A percentile compares a stretch with the other conserved stretches of the same genome.
phyloP scores from a whole-genome alignment of 805 yeast genomes.

The Debaryomyces hansenii region DNA sequence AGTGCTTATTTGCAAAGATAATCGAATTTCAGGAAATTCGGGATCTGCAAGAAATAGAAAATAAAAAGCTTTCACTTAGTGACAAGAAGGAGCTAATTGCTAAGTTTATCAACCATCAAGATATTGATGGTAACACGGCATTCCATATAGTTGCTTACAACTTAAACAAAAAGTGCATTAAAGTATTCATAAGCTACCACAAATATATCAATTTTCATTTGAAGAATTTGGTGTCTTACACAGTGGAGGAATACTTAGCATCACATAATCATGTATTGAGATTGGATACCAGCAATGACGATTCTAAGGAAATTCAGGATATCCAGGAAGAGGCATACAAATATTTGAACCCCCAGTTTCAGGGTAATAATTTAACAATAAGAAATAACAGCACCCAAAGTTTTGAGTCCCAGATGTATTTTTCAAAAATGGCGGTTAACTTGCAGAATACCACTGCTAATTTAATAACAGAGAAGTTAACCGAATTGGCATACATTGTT shows the following conservation, averaged over 20 bases:
- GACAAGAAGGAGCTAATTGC: slow-evolving; percentile 30
- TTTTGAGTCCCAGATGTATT: slow-evolving; percentile 38
- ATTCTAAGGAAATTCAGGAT: slow-evolving; percentile 7
- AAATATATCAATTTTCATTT: slow-evolving; percentile 55
- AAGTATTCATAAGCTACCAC: slow-evolving; percentile 81
- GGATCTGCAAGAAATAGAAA: slow-evolving; percentile 6
- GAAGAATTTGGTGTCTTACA: slow-evolving; percentile 44
- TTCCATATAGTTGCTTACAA: slow-evolving; percentile 82
- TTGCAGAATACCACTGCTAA: slow-evolving; percentile 34
- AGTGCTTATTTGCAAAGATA: slow-evolving; percentile 33
- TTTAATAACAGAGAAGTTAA: slow-evolving; percentile 36
- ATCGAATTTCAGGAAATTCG: slow-evolving; percentile 27
- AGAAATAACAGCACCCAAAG: slow-evolving; percentile 20
- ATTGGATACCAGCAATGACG: slow-evolving; percentile 15
- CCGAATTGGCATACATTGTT: slow-evolving; percentile 37
- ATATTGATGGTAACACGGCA: slow-evolving; percentile 92
- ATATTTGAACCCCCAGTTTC: not conserved
- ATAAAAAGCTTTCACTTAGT: slow-evolving; percentile 6
- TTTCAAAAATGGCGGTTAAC: slow-evolving; percentile 34
- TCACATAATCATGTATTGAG: slow-evolving; percentile 28
- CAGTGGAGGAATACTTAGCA: slow-evolving; percentile 44
- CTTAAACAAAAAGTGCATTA: slow-evolving; percentile 74
- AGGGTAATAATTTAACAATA: not conserved
- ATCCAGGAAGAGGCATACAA: slow-evolving; percentile 1
- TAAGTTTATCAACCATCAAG: slow-evolving; percentile 78